Percentiles rank a stretch among this genome's conserved stretches.
Evolutionary conservation across 2,329 filamentous ascomycete genomes (phyloP).

Genomic region (Cytospora leucostoma): DNA sequence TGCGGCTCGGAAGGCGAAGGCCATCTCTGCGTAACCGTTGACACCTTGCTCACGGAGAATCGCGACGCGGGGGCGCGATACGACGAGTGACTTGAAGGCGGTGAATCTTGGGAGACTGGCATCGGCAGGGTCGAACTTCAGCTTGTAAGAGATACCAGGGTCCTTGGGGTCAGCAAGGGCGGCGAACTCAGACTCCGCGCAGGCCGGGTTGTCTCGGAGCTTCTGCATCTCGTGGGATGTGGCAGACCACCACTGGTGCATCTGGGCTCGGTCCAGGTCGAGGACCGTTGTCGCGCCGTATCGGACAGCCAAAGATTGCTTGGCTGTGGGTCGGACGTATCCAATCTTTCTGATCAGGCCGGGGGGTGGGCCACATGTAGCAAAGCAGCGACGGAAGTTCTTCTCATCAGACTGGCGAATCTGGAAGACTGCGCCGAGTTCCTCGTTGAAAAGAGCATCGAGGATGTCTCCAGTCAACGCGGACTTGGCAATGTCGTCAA

Average conservation of each 20-base stretch:
- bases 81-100: constrained; percentile 59
- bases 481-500: constrained; percentile 71
- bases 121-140: constrained; percentile 79
- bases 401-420: constrained; percentile 81
- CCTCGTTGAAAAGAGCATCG: constrained; percentile 89
- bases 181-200: constrained; percentile 80
- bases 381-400: constrained; percentile 86
- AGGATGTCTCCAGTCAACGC: constrained; percentile 66
- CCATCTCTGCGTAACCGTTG: constrained; percentile 97
- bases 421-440: constrained; percentile 95
- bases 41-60: constrained; percentile 95
- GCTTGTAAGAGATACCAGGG: constrained; percentile 80
- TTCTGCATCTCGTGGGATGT: constrained; percentile 93
- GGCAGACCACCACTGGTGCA: constrained; percentile 86
- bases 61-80: constrained; percentile 71
- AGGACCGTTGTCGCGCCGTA: constrained; percentile 70
- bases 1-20: constrained; percentile 88
- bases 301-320: constrained; percentile 76
- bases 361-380: constrained; percentile 80
- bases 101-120: constrained; percentile 70
- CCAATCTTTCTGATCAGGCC: constrained; percentile 85
- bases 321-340: constrained; percentile 65
- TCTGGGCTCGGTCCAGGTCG: constrained; percentile 66
- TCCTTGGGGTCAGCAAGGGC: constrained; percentile 74
- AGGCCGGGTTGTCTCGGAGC: constrained; percentile 82